Percentiles rank a stretch among this genome's conserved stretches.
These are phyloP conservation scores for Gamarada debralockiae DNA, from an alignment of 495 filamentous ascomycete species.

Conservation along the genomic window DNA sequence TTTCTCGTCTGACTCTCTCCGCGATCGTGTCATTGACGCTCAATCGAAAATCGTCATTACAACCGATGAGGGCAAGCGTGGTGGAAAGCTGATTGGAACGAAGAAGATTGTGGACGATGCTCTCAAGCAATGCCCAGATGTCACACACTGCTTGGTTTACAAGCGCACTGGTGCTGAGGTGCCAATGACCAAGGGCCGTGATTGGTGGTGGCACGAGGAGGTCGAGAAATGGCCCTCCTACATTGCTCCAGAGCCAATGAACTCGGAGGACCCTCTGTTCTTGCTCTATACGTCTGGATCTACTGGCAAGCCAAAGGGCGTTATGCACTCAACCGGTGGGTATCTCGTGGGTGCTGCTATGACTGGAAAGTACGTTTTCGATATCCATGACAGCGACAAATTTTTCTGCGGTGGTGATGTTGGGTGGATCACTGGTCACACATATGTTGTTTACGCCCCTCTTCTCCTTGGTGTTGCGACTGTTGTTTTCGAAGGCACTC, in stretches of 20 bases:
- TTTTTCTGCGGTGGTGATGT: constrained; percentile 99
- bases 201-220: constrained; percentile 99
- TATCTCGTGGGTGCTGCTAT: constrained; percentile 89
- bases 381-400: constrained; percentile 88
- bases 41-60: constrained; percentile 91
- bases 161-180: constrained; percentile 95
- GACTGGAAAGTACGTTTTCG: constrained; percentile 98
- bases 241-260: constrained; percentile 80
- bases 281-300: constrained; percentile 97
- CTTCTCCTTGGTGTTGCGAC: constrained; percentile 89
- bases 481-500: constrained; percentile 98
- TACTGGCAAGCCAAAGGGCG: constrained; percentile 97
- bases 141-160: constrained; percentile 81
- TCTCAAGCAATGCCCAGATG: constrained; percentile 93
- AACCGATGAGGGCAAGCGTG: constrained; percentile 94
- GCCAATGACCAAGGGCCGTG: constrained; percentile 83
- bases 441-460: constrained; percentile 96
- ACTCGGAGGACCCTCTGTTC: constrained; percentile 94
- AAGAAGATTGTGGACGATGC: constrained; percentile 99
- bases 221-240: constrained; percentile 92
- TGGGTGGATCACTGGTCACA: constrained; percentile 99
- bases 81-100: constrained; percentile 95
- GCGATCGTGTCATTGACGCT: constrained; percentile 91
- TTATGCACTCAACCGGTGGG: constrained; percentile 96
- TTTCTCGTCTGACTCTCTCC: constrained; percentile 95